phyloP scores from a whole-genome alignment of 768 basidiomycete genomes.

The Pulveroboletus sp. region DNA sequence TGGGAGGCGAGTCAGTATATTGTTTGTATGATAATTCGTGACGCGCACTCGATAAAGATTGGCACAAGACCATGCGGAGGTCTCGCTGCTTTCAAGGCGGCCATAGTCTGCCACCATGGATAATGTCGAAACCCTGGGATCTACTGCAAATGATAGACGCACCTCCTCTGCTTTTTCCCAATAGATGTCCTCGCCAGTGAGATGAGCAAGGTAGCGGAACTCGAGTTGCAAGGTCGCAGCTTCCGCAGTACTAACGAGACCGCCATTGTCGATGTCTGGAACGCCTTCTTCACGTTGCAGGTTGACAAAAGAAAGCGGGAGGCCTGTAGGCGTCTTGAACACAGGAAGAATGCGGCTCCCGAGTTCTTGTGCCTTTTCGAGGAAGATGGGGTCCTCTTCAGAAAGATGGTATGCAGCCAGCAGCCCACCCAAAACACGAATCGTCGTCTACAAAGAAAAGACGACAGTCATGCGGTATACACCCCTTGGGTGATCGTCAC shows the following conservation, averaged over 20 bases:
- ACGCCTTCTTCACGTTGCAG: constrained; percentile 58
- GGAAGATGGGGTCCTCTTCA: constrained; percentile 58
- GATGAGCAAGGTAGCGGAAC: constrained; percentile 76
- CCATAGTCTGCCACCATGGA: constrained; percentile 51
- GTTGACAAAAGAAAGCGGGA: constrained; percentile 81
- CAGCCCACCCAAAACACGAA: constrained; percentile 87
- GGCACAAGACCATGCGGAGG: constrained; percentile 74
- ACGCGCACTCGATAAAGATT: constrained; percentile 73
- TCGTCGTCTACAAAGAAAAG: constrained; percentile 64
- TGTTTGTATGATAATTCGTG: constrained; percentile 1
- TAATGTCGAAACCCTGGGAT: neutral
- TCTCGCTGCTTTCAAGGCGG: constrained; percentile 57
- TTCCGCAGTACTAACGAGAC: constrained; percentile 77
- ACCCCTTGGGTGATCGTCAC: neutral
- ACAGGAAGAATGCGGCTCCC: constrained; percentile 80
- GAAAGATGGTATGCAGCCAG: constrained; percentile 83
- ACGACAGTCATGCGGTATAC: constrained; percentile 1
- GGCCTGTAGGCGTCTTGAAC: constrained; percentile 77
- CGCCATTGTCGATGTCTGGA: constrained; percentile 53
- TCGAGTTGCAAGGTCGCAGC: constrained; percentile 88
- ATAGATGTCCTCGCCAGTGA: constrained; percentile 75
- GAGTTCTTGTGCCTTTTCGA: constrained; percentile 76
- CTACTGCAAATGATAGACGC: constrained; percentile 1
- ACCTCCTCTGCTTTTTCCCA: constrained; percentile 81
- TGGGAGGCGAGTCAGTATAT: constrained; percentile 10